Conservation (phyloP, 495 filamentous ascomycete species). For the Evernia prunastri region DNA sequence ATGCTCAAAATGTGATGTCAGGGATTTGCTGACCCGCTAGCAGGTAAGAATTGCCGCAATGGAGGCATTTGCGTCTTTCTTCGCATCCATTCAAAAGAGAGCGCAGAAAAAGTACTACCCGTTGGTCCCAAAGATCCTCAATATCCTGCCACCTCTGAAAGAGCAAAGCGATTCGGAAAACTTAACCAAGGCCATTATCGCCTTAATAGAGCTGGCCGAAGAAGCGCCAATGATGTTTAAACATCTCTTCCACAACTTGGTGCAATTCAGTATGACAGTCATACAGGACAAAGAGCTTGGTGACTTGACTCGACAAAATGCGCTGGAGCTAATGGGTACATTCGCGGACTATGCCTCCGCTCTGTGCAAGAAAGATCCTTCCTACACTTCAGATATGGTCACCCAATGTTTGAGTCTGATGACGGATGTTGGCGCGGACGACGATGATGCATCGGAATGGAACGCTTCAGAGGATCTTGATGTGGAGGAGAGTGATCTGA, state of each 20-base stretch:
- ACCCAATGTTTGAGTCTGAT: conserved; percentile 97
- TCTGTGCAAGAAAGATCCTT: conserved; percentile 89
- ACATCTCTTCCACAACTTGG: conserved; percentile 77
- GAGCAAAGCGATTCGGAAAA: conserved; percentile 81
- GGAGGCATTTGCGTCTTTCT: conserved; percentile 95
- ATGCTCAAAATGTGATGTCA: conserved; percentile 11
- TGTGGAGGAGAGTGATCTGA: conserved; percentile 90
- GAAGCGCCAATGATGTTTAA: conserved; percentile 95
- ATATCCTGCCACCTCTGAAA: conserved; percentile 88
- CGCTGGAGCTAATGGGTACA: conserved; percentile 93
- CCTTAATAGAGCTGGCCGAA: conserved; percentile 90
- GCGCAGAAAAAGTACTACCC: conserved; percentile 77
- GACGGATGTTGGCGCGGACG: conserved; percentile 96
- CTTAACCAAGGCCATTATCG: conserved; percentile 78
- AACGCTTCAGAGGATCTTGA: conserved; percentile 90
- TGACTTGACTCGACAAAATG: conserved; percentile 86
- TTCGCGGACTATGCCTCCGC: conserved; percentile 91
- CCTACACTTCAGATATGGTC: conserved; percentile 92
- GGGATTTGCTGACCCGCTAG: conserved; percentile 11
- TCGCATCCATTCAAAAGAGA: conserved; percentile 81
- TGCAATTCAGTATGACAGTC: conserved; percentile 84
- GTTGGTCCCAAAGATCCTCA: conserved; percentile 81
- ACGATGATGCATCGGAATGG: conserved; percentile 94
- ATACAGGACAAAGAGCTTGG: conserved; percentile 92
- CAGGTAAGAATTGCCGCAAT: conserved; percentile 86